Percentiles rank a stretch among this genome's conserved stretches.
These are phyloP conservation scores for Fusarium duplospermum DNA, from an alignment of 2,329 filamentous ascomycete species.

Conservation along the genomic window DNA sequence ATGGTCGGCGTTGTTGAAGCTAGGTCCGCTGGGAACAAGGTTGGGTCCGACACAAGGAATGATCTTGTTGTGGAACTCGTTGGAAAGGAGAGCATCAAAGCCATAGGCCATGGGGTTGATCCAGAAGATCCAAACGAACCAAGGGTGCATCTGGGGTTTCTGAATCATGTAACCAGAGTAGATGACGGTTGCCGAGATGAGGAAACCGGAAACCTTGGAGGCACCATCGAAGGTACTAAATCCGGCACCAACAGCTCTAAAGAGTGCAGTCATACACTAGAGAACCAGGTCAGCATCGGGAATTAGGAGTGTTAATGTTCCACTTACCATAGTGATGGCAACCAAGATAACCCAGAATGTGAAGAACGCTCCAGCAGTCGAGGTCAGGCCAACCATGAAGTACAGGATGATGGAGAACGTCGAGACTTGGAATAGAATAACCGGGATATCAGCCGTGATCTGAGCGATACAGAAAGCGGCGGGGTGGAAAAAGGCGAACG, in stretches of 20 bases:
- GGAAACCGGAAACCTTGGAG: constrained; percentile 65
- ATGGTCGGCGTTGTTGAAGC: constrained; percentile 55
- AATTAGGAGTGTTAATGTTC: accelerated
- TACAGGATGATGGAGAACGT: constrained; percentile 69
- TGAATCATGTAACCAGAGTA: constrained; percentile 75
- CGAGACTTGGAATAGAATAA: constrained; percentile 68
- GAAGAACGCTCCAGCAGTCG: constrained; percentile 67
- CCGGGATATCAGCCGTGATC: constrained; percentile 65
- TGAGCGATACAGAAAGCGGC: constrained; percentile 69
- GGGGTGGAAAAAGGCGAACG: constrained; percentile 68
- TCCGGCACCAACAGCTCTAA: constrained; percentile 65
- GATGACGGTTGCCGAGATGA: constrained; percentile 64
- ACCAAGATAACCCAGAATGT: constrained; percentile 69
- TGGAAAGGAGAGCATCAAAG: constrained; percentile 75
- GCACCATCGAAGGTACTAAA: constrained; percentile 69
- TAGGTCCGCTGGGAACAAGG: constrained; percentile 62
- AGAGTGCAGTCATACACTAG: constrained; percentile 68
- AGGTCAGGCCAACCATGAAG: constrained; percentile 71
- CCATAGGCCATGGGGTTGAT: constrained; percentile 76
- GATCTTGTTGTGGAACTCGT: constrained; percentile 73
- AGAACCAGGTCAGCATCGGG: background rate
- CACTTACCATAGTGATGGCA: constrained; percentile 61
- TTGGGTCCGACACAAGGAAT: constrained; percentile 63
- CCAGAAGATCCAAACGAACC: constrained; percentile 73
- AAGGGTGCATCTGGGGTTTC: constrained; percentile 70